These are phyloP conservation scores for Trichoderma asperelloides DNA, from an alignment of 495 filamentous ascomycete genomes.

Conservation along the genomic window DNA sequence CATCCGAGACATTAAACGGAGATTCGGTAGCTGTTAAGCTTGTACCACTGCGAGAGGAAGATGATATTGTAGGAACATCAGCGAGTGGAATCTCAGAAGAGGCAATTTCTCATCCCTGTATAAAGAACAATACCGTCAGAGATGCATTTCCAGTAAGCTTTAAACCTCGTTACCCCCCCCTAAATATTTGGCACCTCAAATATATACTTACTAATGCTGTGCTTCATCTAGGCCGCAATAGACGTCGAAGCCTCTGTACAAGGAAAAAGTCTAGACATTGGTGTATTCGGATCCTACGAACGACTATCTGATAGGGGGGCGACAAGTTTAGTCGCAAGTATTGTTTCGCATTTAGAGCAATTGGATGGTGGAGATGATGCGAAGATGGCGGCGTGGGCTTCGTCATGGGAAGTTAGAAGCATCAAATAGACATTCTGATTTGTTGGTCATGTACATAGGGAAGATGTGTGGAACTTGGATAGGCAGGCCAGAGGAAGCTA, in stretches of 20 bases:
- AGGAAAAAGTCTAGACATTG: slow-evolving; percentile 40
- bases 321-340: background rate
- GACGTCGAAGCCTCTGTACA: slow-evolving; percentile 46
- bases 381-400: background rate
- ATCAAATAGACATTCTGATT: background rate
- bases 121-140: slow-evolving; percentile 17
- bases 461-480: background rate
- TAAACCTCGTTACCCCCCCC: background rate
- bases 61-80: background rate
- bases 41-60: background rate
- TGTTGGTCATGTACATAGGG: background rate
- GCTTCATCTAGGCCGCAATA: slow-evolving; percentile 34
- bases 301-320: slow-evolving; percentile 13
- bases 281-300: slow-evolving; percentile 35
- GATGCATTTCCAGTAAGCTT: slow-evolving; percentile 29
- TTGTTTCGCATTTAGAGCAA: background rate
- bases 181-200: background rate
- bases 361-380: background rate
- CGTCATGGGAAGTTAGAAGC: background rate
- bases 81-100: background rate
- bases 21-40: background rate
- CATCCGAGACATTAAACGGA: background rate
- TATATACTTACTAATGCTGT: slow-evolving; percentile 12
- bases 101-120: background rate
- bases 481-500: background rate